A percentile compares a stretch with the other conserved stretches of the same genome.
phyloP scores from a whole-genome alignment of 495 filamentous ascomycete genomes.

The Aspergillus baeticus region DNA sequence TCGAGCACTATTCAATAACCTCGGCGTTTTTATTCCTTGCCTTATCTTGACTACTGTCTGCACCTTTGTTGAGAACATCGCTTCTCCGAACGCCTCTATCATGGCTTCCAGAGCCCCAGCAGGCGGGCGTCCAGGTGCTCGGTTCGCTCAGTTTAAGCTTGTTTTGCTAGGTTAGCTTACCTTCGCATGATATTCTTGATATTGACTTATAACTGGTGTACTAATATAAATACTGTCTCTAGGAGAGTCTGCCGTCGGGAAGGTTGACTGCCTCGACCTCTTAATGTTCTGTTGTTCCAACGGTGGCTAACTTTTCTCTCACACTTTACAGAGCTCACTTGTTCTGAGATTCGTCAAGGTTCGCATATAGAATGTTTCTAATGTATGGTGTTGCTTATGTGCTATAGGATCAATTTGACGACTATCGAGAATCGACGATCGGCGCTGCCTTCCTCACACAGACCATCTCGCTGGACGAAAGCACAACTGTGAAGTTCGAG shows the following conservation, averaged over 20 bases:
- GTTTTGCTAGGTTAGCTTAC: constrained; percentile 78
- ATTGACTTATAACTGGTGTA: constrained; percentile 1
- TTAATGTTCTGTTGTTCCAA: constrained; percentile 20
- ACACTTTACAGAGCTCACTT: constrained; percentile 74
- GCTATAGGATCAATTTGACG: constrained; percentile 95
- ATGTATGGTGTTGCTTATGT: constrained; percentile 1
- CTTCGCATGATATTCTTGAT: constrained; percentile 1
- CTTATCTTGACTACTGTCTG: neutral
- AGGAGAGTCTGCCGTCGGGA: constrained; percentile 99
- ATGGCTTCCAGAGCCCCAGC: constrained; percentile 83
- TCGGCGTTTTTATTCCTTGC: neutral
- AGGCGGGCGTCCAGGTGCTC: constrained; percentile 71
- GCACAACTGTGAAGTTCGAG: constrained; percentile 98
- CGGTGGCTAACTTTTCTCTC: constrained; percentile 33
- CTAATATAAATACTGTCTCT: constrained; percentile 31
- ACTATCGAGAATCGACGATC: constrained; percentile 98
- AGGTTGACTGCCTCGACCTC: constrained; percentile 56
- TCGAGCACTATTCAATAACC: neutral
- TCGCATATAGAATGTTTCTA: constrained; percentile 11
- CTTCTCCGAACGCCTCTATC: constrained; percentile 20
- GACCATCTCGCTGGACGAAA: constrained; percentile 95
- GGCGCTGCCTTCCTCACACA: constrained; percentile 98
- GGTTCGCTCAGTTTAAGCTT: constrained; percentile 99
- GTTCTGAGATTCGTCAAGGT: constrained; percentile 98
- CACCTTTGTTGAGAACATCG: neutral